Conservation (phyloP, 257 asterid species). For the Nemophila menziesii region DNA sequence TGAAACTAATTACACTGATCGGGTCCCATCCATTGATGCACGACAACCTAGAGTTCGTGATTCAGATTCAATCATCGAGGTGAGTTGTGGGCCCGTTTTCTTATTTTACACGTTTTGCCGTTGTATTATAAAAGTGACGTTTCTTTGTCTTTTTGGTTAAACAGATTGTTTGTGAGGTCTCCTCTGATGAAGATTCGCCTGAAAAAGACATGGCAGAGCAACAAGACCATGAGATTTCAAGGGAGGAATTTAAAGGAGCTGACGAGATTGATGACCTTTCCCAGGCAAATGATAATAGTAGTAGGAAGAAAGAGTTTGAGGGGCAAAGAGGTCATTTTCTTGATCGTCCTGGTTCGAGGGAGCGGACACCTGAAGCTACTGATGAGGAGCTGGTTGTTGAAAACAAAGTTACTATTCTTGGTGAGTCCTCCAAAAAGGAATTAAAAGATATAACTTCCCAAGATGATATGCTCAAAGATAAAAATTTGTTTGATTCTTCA, state of each 20-base stretch:
- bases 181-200: constrained; percentile 32
- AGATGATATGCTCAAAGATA: constrained; percentile 28
- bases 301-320: constrained; percentile 31
- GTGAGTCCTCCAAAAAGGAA: constrained; percentile 30
- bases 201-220: constrained; percentile 33
- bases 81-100: constrained; percentile 11
- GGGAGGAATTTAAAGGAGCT: constrained; percentile 29
- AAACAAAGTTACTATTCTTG: constrained; percentile 26
- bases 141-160: constrained; percentile 11
- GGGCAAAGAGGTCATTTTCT: constrained; percentile 32
- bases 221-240: constrained; percentile 29
- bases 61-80: constrained; percentile 78
- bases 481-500: constrained; percentile 18
- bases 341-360: constrained; percentile 27
- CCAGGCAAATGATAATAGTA: constrained; percentile 35
- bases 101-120: background rate
- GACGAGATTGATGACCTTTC: constrained; percentile 41
- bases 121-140: constrained; percentile 2
- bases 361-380: constrained; percentile 23
- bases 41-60: constrained; percentile 83
- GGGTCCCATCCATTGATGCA: constrained; percentile 78
- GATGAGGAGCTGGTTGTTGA: constrained; percentile 37
- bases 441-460: constrained; percentile 31
- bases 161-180: constrained; percentile 67
- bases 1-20: constrained; percentile 77